A percentile compares a stretch with the other conserved stretches of the same genome.
Conservation (phyloP, 495 filamentous ascomycete genomes). For the Emericellopsis terricola region DNA sequence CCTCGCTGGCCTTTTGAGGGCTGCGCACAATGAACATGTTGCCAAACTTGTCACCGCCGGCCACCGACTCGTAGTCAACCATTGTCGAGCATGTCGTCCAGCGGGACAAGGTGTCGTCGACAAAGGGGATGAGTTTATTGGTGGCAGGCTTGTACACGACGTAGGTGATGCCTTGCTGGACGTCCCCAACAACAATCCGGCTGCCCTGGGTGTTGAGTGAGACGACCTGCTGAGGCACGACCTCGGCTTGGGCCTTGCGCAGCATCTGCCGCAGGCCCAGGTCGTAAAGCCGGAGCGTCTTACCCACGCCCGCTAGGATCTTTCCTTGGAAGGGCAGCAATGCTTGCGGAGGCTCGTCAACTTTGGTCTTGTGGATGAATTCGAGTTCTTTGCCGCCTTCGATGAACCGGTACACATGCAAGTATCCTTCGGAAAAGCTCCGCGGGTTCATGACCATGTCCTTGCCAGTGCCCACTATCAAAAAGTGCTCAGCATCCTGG, state of each 20-base stretch:
- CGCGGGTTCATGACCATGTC: slow-evolving; percentile 66
- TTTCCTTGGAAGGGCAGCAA: slow-evolving; percentile 84
- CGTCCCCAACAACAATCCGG: slow-evolving; percentile 80
- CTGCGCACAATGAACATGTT: slow-evolving; percentile 87
- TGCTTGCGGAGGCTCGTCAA: slow-evolving; percentile 77
- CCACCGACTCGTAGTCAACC: slow-evolving; percentile 94
- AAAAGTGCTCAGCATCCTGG: slow-evolving; percentile 75
- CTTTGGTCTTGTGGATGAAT: slow-evolving; percentile 88
- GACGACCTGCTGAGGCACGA: slow-evolving; percentile 66
- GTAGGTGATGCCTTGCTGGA: slow-evolving; percentile 77
- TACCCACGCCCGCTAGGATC: slow-evolving; percentile 68
- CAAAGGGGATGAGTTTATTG: slow-evolving; percentile 82
- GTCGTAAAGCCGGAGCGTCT: slow-evolving; percentile 71
- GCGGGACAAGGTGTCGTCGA: slow-evolving; percentile 70
- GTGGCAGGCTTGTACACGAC: slow-evolving; percentile 87
- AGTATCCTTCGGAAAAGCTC: slow-evolving; percentile 57
- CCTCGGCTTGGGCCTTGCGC: slow-evolving; percentile 71
- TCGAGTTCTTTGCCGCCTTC: slow-evolving; percentile 73
- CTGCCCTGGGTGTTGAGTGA: slow-evolving; percentile 81
- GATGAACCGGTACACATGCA: slow-evolving; percentile 85
- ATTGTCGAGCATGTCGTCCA: slow-evolving; percentile 80
- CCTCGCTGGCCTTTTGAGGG: slow-evolving; percentile 68
- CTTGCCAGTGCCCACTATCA: slow-evolving; percentile 85
- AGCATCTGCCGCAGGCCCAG: slow-evolving; percentile 80
- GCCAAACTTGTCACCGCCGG: slow-evolving; percentile 94